Evolutionary conservation across 306 rosid genomes (phyloP), one percentile per base, ranked within the genome.

Genomic region (Boehmeria nivea): DNA sequence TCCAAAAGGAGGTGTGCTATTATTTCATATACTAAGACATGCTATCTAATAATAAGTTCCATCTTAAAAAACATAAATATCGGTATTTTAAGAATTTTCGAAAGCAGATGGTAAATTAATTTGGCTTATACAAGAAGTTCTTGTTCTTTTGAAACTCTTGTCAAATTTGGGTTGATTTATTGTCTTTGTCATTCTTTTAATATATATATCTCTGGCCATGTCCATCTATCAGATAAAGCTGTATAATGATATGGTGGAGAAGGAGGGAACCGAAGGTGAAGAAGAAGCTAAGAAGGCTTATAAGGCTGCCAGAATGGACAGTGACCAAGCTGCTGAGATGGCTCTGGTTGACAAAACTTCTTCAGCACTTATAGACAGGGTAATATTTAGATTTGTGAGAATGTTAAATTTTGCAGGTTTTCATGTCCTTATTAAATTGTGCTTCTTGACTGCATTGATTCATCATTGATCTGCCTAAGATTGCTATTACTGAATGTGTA

Each of bases 241-340:
- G 59, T 91, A 91, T 68, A 87, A 91, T 64, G 85, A 88, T 71
- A 71, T 87, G 82, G 94, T 91, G 43, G 82, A 78, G 43, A 82
- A 85, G 70, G 91, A 80, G 60, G 94, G 94, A 68, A 58, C 74
- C 2, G 57, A 65, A 65, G 81, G 88, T 53, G 84, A 79, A 76
- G 79, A 74, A 52, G 88, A 78, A 63, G 96, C 84, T 59, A 56
- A 68, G 39, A 73, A 74, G 79, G 95, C 98, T 66, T 91, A 91
- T 69, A 84, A 76, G 84, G 96, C 89, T 64, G 94, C 94, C 24
- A 85, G 94, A 40, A 89, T 79, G 72, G 91, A 80, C 48, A 74
- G 55, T 59, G 83, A 74, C 24, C 65, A 62, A n/a, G 36, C 66
- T 28, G 38, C 72, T n/a, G 93, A 68, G 53, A 74, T 67, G 16